Percentiles rank a stretch among this genome's conserved stretches.
Evolutionary conservation across 768 basidiomycete genomes (phyloP).

Genomic region (Leccinum rimulosum): DNA sequence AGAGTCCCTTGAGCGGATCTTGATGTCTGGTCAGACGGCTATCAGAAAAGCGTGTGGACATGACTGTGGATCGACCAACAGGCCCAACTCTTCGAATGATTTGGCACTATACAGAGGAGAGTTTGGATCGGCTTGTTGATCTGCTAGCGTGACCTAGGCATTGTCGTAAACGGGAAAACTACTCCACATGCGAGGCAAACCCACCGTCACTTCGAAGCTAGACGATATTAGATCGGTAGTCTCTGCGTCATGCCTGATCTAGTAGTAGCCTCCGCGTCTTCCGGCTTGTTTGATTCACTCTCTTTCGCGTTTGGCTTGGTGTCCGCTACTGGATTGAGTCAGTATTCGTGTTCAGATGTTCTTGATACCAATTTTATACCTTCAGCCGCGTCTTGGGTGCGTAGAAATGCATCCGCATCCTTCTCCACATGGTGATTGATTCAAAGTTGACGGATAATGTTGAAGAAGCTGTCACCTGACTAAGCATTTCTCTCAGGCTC

Average conservation of each 20-base stretch:
- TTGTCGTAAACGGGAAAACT: slow-evolving; percentile 5
- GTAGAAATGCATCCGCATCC: slow-evolving; percentile 80
- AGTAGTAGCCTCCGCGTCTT: slow-evolving; percentile 16
- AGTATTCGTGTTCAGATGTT: slow-evolving; percentile 1
- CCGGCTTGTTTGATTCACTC: slow-evolving; percentile 25
- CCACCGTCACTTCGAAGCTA: slow-evolving; percentile 79
- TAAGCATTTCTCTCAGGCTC: slow-evolving; percentile 19
- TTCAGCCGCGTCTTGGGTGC: slow-evolving; percentile 43
- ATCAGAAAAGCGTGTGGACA: slow-evolving; percentile 4
- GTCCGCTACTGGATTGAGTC: slow-evolving; percentile 9
- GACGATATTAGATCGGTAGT: slow-evolving; percentile 68
- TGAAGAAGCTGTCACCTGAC: slow-evolving; percentile 14
- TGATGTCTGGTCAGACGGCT: slow-evolving; percentile 51
- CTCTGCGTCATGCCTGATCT: slow-evolving; percentile 20
- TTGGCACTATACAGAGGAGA: slow-evolving; percentile 95
- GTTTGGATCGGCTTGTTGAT: slow-evolving; percentile 92
- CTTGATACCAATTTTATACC: slow-evolving; percentile 32
- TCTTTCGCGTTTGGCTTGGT: slow-evolving; percentile 28
- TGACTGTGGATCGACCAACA: slow-evolving; percentile 53
- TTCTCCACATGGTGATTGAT: slow-evolving; percentile 57
- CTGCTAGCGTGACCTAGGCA: slow-evolving; percentile 86
- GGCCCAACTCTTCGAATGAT: slow-evolving; percentile 91
- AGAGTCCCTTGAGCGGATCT: slow-evolving; percentile 91
- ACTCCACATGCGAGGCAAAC: slow-evolving; percentile 17
- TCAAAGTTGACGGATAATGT: slow-evolving; percentile 11